Evolutionary conservation across 805 yeast genomes (phyloP).

Genomic region (Yamadazyma scolyti): DNA sequence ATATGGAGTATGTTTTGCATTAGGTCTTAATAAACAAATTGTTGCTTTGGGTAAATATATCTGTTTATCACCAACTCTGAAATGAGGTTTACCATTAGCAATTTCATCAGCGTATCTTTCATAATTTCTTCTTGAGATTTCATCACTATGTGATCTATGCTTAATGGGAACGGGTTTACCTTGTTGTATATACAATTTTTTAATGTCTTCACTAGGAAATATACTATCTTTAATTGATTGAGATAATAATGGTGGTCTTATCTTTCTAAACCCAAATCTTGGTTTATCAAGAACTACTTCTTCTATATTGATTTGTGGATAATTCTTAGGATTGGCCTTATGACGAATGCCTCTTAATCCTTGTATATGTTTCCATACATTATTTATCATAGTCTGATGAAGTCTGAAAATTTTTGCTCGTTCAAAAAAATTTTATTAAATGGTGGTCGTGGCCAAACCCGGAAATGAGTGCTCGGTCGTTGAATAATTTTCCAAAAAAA

Average conservation of each 20-base stretch:
- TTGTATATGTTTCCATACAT: conserved; percentile 1
- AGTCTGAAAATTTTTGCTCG: conserved; percentile 1
- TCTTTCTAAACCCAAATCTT: conserved; percentile 36
- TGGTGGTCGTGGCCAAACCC: too few relatives aligned
- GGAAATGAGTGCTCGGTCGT: too few relatives aligned
- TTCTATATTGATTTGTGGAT: conserved; percentile 36
- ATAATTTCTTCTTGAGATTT: conserved; percentile 34
- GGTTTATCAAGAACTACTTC: conserved; percentile 38
- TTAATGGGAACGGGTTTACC: conserved; percentile 43
- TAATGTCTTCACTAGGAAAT: conserved; percentile 35
- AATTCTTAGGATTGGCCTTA: conserved; percentile 25
- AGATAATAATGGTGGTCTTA: conserved; percentile 35
- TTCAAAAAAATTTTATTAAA: too few relatives aligned
- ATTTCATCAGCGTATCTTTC: conserved; percentile 47
- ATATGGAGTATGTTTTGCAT: conserved; percentile 95
- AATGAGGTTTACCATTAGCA: conserved; percentile 69
- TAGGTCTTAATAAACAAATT: conserved; percentile 76
- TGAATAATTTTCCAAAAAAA: too few relatives aligned
- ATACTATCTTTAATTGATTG: conserved; percentile 38
- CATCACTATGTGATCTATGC: conserved; percentile 30
- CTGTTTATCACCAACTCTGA: conserved; percentile 71
- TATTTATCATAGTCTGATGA: not conserved
- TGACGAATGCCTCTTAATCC: conserved; percentile 19
- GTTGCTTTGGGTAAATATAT: conserved; percentile 85
- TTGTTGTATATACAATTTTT: conserved; percentile 27